Evolutionary conservation across 345 rosid species (phyloP).

Genomic region (Diplotaxis tenuifolia): DNA sequence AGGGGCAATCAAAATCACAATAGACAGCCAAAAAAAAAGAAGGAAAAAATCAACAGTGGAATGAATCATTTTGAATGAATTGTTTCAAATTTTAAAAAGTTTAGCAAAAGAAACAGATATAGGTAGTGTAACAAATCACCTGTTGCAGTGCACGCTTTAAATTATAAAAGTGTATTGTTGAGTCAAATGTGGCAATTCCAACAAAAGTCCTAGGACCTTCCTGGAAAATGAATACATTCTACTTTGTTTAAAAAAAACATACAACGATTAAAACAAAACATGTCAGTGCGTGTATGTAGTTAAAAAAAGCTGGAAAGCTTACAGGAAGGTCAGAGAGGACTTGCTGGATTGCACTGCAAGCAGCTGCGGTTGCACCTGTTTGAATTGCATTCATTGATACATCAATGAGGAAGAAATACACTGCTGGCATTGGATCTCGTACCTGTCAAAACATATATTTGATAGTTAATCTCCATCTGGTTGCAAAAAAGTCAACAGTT

Average conservation of each 20-base stretch:
- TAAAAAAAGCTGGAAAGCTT: slow-evolving; percentile 32
- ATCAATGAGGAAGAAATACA: slow-evolving; percentile 88
- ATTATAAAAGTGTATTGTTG: slow-evolving; percentile 89
- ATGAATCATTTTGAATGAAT: not conserved
- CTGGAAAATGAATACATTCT: slow-evolving; percentile 47
- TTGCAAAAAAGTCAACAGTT: slow-evolving; percentile 30
- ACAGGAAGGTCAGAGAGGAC: slow-evolving; percentile 93
- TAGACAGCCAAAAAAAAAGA: not conserved
- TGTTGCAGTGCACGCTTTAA: slow-evolving; percentile 91
- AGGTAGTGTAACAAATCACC: slow-evolving; percentile 38
- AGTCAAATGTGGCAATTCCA: slow-evolving; percentile 96
- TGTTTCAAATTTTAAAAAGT: not conserved
- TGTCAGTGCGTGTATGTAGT: not conserved
- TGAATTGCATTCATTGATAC: slow-evolving; percentile 92
- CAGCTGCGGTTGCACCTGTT: slow-evolving; percentile 96
- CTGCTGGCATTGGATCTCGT: slow-evolving; percentile 98
- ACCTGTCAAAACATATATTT: slow-evolving; percentile 50
- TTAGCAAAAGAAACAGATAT: slow-evolving; percentile 1
- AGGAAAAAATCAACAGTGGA: not conserved
- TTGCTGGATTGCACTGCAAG: slow-evolving; percentile 92
- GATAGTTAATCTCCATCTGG: slow-evolving; percentile 11
- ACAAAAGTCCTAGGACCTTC: slow-evolving; percentile 96
- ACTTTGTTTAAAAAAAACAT: not conserved
- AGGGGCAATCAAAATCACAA: slow-evolving; percentile 8
- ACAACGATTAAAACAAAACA: not conserved